phyloP scores from a whole-genome alignment of 2,329 filamentous ascomycete genomes.

The Colletotrichum gloeosporioides region DNA sequence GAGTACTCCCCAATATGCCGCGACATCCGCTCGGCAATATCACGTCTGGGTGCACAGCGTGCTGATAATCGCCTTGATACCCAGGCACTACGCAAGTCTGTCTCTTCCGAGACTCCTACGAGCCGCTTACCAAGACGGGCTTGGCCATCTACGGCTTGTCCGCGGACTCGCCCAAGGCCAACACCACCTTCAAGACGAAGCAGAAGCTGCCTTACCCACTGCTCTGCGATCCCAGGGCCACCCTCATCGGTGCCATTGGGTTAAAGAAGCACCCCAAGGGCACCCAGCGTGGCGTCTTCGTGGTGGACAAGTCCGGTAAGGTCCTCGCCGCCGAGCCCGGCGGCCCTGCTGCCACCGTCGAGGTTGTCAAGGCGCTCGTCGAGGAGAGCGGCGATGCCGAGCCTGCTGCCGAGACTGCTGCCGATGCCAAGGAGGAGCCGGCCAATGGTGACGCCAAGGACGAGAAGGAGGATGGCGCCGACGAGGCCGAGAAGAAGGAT shows the following conservation, averaged over 20 bases:
- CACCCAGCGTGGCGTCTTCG: conserved; percentile 86
- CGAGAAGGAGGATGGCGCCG: conserved; percentile 23
- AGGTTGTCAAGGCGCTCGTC: conserved; percentile 76
- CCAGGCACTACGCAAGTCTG: conserved; percentile 92
- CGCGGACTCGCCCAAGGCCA: conserved; percentile 85
- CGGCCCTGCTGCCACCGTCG: conserved; percentile 78
- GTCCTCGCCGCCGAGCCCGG: conserved; percentile 78
- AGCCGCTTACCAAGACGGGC: conserved; percentile 76
- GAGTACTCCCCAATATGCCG: conserved; percentile 45
- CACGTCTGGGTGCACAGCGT: neutral
- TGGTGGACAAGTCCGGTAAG: conserved; percentile 82
- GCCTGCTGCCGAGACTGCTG: conserved; percentile 47
- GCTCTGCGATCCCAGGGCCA: conserved; percentile 78
- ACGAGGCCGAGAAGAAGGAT: conserved; percentile 19
- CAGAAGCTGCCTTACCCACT: conserved; percentile 88
- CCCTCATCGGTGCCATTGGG: conserved; percentile 85
- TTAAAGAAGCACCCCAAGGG: conserved; percentile 84
- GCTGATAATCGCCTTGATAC: neutral
- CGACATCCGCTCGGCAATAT: neutral
- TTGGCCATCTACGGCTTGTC: conserved; percentile 91
- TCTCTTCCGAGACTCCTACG: conserved; percentile 87
- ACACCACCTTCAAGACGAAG: conserved; percentile 91
- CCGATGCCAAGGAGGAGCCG: conserved; percentile 29
- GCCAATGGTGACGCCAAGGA: conserved; percentile 31
- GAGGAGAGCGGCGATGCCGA: conserved; percentile 34